A percentile compares a stretch with the other conserved stretches of the same genome.
These are phyloP conservation scores for Irpex sp. DNA, from an alignment of 1,284 basidiomycete species.

Conservation along the genomic window DNA sequence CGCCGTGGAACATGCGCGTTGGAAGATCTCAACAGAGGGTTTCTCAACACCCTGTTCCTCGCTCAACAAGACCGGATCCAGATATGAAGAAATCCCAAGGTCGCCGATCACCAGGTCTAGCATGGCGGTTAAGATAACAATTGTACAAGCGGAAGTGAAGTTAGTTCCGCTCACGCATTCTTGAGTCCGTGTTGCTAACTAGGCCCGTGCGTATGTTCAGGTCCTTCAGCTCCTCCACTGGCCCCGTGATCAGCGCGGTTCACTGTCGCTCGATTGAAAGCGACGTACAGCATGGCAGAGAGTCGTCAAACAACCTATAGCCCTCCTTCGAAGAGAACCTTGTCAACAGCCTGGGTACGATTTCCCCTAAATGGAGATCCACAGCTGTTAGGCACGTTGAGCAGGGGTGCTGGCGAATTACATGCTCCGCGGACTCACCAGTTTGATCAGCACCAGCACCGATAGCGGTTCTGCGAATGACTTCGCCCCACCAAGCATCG, in stretches of 20 bases:
- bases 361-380: conserved; percentile 42
- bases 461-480: conserved; percentile 66
- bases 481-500: conserved; percentile 67
- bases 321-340: conserved; percentile 69
- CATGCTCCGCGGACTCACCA: conserved; percentile 35
- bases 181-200: conserved; percentile 67
- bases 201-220: conserved; percentile 51
- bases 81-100: conserved; percentile 44
- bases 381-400: conserved; percentile 38
- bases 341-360: conserved; percentile 54
- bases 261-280: neutral
- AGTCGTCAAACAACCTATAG: conserved; percentile 64
- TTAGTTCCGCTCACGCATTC: conserved; percentile 50
- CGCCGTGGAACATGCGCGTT: conserved; percentile 31
- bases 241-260: neutral
- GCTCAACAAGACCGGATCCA: conserved; percentile 58
- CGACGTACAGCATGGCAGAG: conserved; percentile 53
- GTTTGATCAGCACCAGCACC: conserved; percentile 62
- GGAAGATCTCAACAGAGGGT: conserved; percentile 57
- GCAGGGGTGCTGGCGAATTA: neutral
- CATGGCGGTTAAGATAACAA: neutral
- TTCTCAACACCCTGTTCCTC: conserved; percentile 68
- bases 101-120: conserved; percentile 50
- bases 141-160: no score
- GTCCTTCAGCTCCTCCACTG: conserved; percentile 46